phyloP scores from a whole-genome alignment of 2,329 filamentous ascomycete species.

The Orbilia blumenaviensis region DNA sequence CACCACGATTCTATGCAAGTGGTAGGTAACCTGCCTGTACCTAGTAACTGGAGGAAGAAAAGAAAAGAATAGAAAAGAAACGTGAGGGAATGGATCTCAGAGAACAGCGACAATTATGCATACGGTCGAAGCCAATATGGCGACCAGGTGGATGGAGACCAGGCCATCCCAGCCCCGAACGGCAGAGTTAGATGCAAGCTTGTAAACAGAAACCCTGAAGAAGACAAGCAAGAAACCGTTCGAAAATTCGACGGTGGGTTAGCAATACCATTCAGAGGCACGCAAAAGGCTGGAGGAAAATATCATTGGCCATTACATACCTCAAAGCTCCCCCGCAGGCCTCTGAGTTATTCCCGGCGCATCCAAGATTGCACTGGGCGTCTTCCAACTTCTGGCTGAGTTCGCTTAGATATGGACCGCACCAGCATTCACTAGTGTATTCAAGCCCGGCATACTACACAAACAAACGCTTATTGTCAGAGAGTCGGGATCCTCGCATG shows the following conservation, averaged over 20 bases:
- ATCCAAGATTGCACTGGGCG: conserved; percentile 65
- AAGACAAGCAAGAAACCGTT: too few relatives aligned
- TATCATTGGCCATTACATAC: conserved; percentile 1
- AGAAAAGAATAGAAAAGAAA: background rate
- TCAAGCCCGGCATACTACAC: conserved; percentile 67
- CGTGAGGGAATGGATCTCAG: background rate
- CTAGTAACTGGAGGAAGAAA: background rate
- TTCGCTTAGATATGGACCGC: conserved; percentile 65
- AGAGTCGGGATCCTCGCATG: background rate
- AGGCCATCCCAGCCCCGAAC: background rate
- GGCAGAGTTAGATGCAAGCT: background rate
- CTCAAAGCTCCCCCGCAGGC: conserved; percentile 68
- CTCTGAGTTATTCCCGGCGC: conserved; percentile 66
- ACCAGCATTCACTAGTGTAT: conserved; percentile 71
- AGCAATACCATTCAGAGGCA: background rate
- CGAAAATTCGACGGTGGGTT: background rate
- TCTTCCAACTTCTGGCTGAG: conserved; percentile 65
- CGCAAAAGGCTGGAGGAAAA: background rate
- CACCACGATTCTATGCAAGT: background rate
- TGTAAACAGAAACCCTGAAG: conserved; percentile 37
- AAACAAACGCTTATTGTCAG: background rate
- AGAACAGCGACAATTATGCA: background rate
- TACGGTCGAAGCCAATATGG: background rate
- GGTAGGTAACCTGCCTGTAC: too few relatives aligned
- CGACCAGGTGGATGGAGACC: background rate